Evolutionary conservation across 345 rosid species (phyloP).

Genomic region (Salix brachista): DNA sequence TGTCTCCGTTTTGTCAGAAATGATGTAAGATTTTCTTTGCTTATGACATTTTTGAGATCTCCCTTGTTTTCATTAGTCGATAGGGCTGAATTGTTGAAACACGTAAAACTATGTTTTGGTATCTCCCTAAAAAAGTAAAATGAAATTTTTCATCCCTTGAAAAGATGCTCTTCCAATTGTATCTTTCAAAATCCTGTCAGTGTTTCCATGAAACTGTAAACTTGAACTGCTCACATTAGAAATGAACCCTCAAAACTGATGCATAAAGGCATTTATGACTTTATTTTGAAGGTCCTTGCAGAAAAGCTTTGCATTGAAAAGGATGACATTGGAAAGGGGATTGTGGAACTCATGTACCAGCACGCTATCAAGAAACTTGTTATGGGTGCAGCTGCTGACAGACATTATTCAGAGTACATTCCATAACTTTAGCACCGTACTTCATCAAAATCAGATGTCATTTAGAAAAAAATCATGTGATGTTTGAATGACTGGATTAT

Average conservation of each 20-base stretch:
- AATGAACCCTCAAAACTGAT: neutral
- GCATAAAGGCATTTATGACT: neutral
- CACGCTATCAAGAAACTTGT: constrained; percentile 68
- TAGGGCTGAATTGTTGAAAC: neutral
- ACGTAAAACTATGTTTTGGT: neutral
- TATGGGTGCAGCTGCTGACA: constrained; percentile 88
- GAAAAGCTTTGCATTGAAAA: constrained; percentile 52
- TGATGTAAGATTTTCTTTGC: neutral
- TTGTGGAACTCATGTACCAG: constrained; percentile 50
- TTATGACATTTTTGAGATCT: neutral
- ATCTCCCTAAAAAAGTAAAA: neutral
- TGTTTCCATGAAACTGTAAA: neutral
- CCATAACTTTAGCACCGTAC: neutral
- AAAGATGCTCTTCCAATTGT: neutral
- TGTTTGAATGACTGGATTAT: neutral
- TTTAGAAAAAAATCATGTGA: neutral
- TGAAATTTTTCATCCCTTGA: neutral
- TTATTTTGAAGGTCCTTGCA: constrained; percentile 43
- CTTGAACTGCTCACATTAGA: neutral
- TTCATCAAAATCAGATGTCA: neutral
- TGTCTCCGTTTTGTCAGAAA: neutral
- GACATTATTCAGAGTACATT: constrained; percentile 47
- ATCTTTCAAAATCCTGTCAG: neutral
- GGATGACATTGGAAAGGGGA: constrained; percentile 58
- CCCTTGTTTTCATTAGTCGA: neutral